A percentile compares a stretch with the other conserved stretches of the same genome.
phyloP scores from a whole-genome alignment of 805 yeast species.

The Starmerella geochares region DNA sequence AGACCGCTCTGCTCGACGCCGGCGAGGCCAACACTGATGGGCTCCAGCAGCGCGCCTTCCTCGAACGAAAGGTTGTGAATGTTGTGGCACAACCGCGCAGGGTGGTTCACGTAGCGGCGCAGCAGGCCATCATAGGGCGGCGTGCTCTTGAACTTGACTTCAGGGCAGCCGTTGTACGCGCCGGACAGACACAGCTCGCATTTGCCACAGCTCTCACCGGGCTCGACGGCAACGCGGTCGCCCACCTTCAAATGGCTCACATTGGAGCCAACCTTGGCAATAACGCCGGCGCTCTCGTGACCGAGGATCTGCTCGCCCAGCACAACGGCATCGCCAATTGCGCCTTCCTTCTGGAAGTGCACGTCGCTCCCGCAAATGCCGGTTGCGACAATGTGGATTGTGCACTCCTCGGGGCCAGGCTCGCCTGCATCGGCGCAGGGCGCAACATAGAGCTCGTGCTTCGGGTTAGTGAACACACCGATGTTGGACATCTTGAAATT shows the following conservation, averaged over 20 bases:
- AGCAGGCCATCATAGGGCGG: constrained; percentile 34
- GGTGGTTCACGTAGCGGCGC: constrained; percentile 33
- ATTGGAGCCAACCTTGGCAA: constrained; percentile 41
- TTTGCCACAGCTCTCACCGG: constrained; percentile 43
- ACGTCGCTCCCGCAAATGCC: constrained; percentile 72
- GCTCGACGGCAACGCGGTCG: constrained; percentile 38
- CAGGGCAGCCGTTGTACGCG: constrained; percentile 33
- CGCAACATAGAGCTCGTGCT: constrained; percentile 29
- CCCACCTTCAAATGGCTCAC: constrained; percentile 42
- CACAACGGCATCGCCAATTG: constrained; percentile 46
- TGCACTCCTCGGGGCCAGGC: constrained; percentile 36
- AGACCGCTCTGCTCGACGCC: constrained; percentile 43
- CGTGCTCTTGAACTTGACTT: constrained; percentile 32
- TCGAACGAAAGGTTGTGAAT: constrained; percentile 38
- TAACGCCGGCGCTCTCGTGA: constrained; percentile 47
- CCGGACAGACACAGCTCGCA: constrained; percentile 33
- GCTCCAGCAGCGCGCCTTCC: constrained; percentile 49
- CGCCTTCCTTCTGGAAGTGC: constrained; percentile 58
- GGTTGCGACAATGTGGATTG: constrained; percentile 50
- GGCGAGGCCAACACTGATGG: constrained; percentile 44
- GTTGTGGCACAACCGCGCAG: constrained; percentile 33
- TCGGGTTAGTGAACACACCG: constrained; percentile 31
- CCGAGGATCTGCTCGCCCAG: constrained; percentile 54
- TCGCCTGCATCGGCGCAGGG: constrained; percentile 20
- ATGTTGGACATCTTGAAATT: constrained; percentile 20